phyloP scores from a whole-genome alignment of 163 green algal genomes.

The Prototheca wickerhamii region DNA sequence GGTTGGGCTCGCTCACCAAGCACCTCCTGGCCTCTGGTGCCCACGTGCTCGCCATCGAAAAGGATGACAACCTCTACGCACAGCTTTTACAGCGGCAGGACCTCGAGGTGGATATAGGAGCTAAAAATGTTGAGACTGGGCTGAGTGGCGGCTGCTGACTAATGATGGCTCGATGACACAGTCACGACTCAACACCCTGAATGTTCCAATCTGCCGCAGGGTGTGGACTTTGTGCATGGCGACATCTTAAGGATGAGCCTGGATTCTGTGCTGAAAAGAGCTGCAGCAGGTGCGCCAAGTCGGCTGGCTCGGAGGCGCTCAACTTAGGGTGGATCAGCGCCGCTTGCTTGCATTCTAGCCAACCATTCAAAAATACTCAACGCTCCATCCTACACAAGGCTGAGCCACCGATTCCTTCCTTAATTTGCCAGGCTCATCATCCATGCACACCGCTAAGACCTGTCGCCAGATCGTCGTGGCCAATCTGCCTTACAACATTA shows the following conservation, averaged over 20 bases:
- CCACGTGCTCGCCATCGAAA: conserved; percentile 77
- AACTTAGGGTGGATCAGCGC: no score
- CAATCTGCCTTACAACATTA: conserved; percentile 97
- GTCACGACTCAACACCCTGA: conserved; percentile 34
- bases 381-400: background rate
- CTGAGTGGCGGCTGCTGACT: background rate
- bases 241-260: conserved; percentile 60
- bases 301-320: no score
- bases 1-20: conserved; percentile 83
- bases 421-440: background rate
- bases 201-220: no score
- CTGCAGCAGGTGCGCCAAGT: conserved; percentile 3
- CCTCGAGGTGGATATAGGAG: conserved; percentile 1
- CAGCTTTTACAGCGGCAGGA: conserved; percentile 49
- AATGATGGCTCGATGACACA: background rate
- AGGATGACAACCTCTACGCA: conserved; percentile 69
- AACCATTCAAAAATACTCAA: no score
- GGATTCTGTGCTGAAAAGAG: background rate
- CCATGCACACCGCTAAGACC: background rate
- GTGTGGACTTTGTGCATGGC: conserved; percentile 56
- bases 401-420: background rate
- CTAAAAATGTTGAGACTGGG: background rate
- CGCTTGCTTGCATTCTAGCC: no score
- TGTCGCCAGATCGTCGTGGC: conserved; percentile 70
- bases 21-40: conserved; percentile 63